These are phyloP conservation scores for Jackrogersella minutella DNA, from an alignment of 495 filamentous ascomycete genomes.

Conservation along the genomic window DNA sequence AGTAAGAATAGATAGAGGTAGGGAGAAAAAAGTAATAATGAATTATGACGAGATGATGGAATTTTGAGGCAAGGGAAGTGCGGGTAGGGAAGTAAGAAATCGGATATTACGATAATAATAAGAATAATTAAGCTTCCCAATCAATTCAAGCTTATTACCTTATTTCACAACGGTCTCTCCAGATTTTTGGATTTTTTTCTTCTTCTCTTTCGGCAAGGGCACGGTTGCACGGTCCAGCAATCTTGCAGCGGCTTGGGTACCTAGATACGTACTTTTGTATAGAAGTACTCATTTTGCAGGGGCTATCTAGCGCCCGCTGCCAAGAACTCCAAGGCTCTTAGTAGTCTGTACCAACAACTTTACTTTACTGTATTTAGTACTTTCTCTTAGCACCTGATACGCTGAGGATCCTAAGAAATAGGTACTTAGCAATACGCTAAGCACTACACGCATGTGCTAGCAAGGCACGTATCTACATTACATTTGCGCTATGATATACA, in stretches of 20 bases:
- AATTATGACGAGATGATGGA: slow-evolving; percentile 38
- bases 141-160: slow-evolving; percentile 43
- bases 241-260: slow-evolving; percentile 19
- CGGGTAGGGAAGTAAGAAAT: slow-evolving; percentile 30
- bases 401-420: slow-evolving; percentile 19
- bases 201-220: slow-evolving; percentile 21
- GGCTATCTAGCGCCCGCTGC: slow-evolving; percentile 33
- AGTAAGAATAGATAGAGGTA: slow-evolving; percentile 19
- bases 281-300: slow-evolving; percentile 16
- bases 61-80: slow-evolving; percentile 39
- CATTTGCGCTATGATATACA: not conserved
- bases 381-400: slow-evolving; percentile 2
- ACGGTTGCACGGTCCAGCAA: slow-evolving; percentile 21
- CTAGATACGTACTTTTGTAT: slow-evolving; percentile 28
- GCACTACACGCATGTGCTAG: not conserved
- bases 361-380: slow-evolving; percentile 26
- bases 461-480: not conserved
- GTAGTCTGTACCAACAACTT: slow-evolving; percentile 22
- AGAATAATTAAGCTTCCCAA: slow-evolving; percentile 39
- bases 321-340: slow-evolving; percentile 32
- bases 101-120: slow-evolving; percentile 39
- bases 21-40: slow-evolving; percentile 22
- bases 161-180: slow-evolving; percentile 27
- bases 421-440: slow-evolving; percentile 18
- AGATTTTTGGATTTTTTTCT: slow-evolving; percentile 6